Evolutionary conservation across 1,284 basidiomycete species (phyloP).

Genomic region (Peniophora sp.): DNA sequence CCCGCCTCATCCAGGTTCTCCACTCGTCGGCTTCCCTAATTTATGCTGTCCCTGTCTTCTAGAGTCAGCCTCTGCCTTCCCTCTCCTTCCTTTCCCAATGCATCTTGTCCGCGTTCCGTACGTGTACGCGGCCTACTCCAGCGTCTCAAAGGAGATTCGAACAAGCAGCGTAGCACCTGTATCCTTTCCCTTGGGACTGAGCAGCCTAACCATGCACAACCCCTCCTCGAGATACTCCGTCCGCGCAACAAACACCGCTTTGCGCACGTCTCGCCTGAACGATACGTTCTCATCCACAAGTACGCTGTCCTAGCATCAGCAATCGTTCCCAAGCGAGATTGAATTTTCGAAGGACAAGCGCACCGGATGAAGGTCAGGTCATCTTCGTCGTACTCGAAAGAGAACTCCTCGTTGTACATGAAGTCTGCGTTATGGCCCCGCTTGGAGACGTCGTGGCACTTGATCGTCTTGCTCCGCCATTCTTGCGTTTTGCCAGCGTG

Average conservation of each 20-base stretch:
- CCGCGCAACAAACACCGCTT: constrained; percentile 43
- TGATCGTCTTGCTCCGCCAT: constrained; percentile 33
- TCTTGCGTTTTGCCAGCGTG: constrained; percentile 27
- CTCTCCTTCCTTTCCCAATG: too few species aligned
- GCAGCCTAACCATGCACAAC: constrained; percentile 43
- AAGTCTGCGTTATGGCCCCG: constrained; percentile 28
- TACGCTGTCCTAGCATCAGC: constrained; percentile 9
- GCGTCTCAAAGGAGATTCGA: constrained; percentile 4
- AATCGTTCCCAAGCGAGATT: constrained; percentile 20
- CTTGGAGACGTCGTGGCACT: constrained; percentile 20
- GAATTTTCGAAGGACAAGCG: constrained; percentile 8
- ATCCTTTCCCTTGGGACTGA: constrained; percentile 46
- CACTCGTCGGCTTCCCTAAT: too few species aligned
- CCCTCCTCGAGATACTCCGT: constrained; percentile 35
- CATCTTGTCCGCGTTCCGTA: too few species aligned
- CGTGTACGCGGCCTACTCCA: too few species aligned
- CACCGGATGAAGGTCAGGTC: constrained; percentile 45
- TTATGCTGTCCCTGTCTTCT: too few species aligned
- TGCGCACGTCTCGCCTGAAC: constrained; percentile 32
- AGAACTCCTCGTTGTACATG: constrained; percentile 36
- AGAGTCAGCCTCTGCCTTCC: too few species aligned
- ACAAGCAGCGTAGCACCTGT: constrained; percentile 41
- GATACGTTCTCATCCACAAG: constrained; percentile 24
- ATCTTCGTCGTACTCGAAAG: constrained; percentile 42
- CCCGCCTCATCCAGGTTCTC: too few species aligned